Evolutionary conservation across 129 eudicot species (phyloP).

Genomic region (Tagetes patula): DNA sequence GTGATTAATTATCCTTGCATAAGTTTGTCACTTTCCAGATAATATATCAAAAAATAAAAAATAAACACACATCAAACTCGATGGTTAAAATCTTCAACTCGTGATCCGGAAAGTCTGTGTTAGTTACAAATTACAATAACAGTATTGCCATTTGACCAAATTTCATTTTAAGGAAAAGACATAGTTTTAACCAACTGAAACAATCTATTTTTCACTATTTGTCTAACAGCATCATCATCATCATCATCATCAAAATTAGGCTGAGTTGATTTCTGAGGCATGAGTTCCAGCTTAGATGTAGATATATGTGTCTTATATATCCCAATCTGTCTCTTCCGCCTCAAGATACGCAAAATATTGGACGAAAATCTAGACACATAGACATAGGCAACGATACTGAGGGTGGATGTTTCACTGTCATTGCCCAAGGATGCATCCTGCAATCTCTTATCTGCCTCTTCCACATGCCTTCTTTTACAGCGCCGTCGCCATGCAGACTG

Average conservation of each 20-base stretch:
- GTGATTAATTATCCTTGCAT: no score
- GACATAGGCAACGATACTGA: slow-evolving; percentile 56
- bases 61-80: no score
- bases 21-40: no score
- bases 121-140: no score
- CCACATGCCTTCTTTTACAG: slow-evolving; percentile 43
- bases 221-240: not conserved
- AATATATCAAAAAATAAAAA: no score
- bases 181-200: no score
- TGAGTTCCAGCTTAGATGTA: slow-evolving; percentile 22
- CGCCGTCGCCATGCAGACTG: slow-evolving; percentile 69
- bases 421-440: no score
- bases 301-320: not conserved
- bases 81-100: no score
- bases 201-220: not conserved
- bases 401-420: slow-evolving; percentile 33
- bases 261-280: slow-evolving; percentile 50
- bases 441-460: not conserved
- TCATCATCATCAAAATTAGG: slow-evolving; percentile 23
- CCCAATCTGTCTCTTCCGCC: slow-evolving; percentile 32
- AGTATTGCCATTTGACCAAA: no score
- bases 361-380: slow-evolving; percentile 64
- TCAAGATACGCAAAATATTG: slow-evolving; percentile 41
- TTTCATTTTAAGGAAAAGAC: no score
- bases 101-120: no score